Conservation (phyloP, 345 rosid species). For the Salix caprea region DNA sequence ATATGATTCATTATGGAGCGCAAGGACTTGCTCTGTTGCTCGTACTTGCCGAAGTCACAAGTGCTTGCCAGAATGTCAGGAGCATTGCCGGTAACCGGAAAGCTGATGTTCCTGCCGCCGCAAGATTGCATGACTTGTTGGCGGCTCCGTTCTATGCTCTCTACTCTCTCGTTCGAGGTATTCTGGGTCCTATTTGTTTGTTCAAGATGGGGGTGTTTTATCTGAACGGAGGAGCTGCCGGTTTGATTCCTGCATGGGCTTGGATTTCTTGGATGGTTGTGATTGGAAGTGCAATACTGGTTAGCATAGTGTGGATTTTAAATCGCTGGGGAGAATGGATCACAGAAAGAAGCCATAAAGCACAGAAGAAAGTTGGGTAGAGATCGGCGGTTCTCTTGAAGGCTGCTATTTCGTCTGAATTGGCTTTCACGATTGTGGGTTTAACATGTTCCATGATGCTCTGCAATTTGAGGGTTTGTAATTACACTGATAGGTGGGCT, state of each 20-base stretch:
- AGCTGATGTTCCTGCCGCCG: constrained; percentile 44
- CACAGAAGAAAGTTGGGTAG: constrained; percentile 27
- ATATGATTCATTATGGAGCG: constrained; percentile 51
- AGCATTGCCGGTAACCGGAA: constrained; percentile 42
- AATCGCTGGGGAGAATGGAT: constrained; percentile 58
- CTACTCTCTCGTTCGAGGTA: constrained; percentile 60
- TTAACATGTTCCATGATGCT: neutral
- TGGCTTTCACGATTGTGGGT: neutral
- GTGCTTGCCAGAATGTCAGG: constrained; percentile 76
- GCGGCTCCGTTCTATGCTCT: constrained; percentile 51
- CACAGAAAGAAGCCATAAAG: constrained; percentile 27
- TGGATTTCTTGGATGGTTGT: constrained; percentile 85
- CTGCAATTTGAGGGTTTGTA: neutral
- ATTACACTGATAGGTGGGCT: neutral
- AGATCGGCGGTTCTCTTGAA: too few relatives aligned
- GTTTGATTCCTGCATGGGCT: constrained; percentile 64
- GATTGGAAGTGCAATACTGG: constrained; percentile 46
- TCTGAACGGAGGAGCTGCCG: constrained; percentile 33
- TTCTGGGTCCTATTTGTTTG: constrained; percentile 54
- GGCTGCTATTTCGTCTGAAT: neutral
- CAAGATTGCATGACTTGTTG: constrained; percentile 35
- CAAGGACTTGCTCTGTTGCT: constrained; percentile 55
- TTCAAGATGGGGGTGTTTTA: constrained; percentile 51
- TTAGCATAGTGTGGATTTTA: constrained; percentile 61
- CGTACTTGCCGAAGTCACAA: constrained; percentile 72